These are phyloP conservation scores for Ustilago trichophora DNA, from an alignment of 1,284 basidiomycete species.

Conservation along the genomic window DNA sequence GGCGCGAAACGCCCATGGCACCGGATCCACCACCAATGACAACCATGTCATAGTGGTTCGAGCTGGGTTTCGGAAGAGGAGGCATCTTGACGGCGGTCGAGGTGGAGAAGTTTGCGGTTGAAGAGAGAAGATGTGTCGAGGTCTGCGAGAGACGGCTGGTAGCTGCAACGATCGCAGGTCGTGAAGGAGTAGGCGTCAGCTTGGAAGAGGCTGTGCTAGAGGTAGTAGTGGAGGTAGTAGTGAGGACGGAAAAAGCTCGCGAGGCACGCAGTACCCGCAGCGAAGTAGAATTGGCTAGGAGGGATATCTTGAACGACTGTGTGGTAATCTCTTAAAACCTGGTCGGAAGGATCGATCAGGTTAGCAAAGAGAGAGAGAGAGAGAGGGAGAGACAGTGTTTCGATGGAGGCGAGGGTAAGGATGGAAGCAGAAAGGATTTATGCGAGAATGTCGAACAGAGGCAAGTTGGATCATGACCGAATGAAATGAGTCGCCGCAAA, in stretches of 20 bases:
- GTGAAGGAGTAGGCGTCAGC: constrained; percentile 15
- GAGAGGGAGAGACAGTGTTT: not conserved
- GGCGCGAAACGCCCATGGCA: constrained; percentile 63
- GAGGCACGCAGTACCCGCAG: constrained; percentile 35
- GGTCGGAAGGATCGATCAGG: constrained; percentile 4
- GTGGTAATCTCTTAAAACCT: not conserved
- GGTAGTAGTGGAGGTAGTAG: not conserved
- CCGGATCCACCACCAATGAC: constrained; percentile 66
- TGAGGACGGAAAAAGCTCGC: constrained; percentile 1
- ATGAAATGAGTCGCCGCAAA: constrained; percentile 2
- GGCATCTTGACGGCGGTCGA: constrained; percentile 50
- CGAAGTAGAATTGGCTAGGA: constrained; percentile 7
- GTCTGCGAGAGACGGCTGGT: constrained; percentile 27
- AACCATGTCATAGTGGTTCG: constrained; percentile 61
- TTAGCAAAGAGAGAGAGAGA: not conserved
- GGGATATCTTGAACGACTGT: not conserved
- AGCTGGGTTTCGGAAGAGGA: constrained; percentile 54
- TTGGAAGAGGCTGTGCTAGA: constrained; percentile 13
- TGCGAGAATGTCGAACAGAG: too few species aligned
- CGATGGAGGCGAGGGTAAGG: too few species aligned
- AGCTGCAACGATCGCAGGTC: not conserved
- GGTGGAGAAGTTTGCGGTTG: constrained; percentile 28
- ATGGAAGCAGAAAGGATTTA: too few species aligned
- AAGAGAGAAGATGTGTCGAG: constrained; percentile 19
- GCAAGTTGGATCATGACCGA: too few species aligned